Evolutionary conservation across 257 asterid species (phyloP).

Genomic region (Mitragyna speciosa): DNA sequence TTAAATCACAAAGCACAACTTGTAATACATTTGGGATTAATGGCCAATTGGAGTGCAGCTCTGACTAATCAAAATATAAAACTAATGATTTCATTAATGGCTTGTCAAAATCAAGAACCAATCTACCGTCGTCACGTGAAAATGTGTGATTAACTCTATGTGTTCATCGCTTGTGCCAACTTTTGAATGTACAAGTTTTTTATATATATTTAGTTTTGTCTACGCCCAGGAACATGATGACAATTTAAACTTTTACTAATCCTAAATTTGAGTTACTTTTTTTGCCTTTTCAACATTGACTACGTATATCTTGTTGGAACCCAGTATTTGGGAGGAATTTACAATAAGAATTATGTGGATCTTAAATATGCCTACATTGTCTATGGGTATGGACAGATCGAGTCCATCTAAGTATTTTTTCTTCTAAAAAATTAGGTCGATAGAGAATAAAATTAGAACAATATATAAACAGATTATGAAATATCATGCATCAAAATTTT

Average conservation of each 20-base stretch:
- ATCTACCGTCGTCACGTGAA: slow-evolving; percentile 29
- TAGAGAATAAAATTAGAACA: not conserved
- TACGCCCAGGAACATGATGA: slow-evolving; percentile 8
- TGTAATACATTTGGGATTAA: not conserved
- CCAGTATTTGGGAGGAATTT: not conserved
- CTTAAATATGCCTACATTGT: too few species aligned
- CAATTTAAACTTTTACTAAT: slow-evolving; percentile 14
- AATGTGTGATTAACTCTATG: not conserved
- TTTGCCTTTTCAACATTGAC: not conserved
- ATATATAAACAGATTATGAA: too few species aligned
- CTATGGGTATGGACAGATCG: too few species aligned
- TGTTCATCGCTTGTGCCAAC: not conserved
- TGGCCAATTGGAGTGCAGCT: not conserved
- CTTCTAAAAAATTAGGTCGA: not conserved
- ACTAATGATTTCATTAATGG: not conserved
- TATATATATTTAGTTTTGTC: not conserved
- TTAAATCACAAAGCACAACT: not conserved
- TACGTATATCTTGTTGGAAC: not conserved
- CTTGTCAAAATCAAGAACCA: slow-evolving; percentile 25
- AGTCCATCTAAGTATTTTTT: too few species aligned
- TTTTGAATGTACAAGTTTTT: not conserved
- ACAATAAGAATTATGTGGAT: not conserved
- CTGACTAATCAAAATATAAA: slow-evolving; percentile 7
- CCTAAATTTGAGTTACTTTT: not conserved
- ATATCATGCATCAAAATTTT: not conserved